These are phyloP conservation scores for Paramecium tetraurelia DNA, from an alignment of 73 alveolate species.

Conservation along the genomic window DNA sequence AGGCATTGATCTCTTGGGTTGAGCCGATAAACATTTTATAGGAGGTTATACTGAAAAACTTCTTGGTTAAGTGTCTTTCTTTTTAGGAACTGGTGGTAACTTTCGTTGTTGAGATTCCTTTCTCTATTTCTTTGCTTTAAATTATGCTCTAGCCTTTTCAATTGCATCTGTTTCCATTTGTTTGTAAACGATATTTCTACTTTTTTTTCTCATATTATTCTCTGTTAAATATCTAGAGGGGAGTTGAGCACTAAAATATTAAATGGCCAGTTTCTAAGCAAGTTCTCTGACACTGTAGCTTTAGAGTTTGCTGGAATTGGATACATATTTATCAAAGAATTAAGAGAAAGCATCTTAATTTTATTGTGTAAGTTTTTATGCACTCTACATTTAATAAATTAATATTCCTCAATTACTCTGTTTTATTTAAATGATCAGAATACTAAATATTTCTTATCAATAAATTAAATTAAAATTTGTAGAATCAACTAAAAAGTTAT, in stretches of 20 bases:
- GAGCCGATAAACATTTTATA: background rate
- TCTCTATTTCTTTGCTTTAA: background rate
- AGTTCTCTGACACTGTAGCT: background rate
- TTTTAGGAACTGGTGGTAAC: background rate
- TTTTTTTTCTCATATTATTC: background rate
- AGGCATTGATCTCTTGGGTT: background rate
- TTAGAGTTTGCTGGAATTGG: background rate
- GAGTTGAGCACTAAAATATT: background rate
- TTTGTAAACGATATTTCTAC: background rate
- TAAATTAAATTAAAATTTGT: background rate
- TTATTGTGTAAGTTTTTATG: background rate
- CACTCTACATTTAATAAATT: background rate
- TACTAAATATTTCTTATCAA: background rate
- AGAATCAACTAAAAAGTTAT: background rate
- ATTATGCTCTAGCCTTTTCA: background rate
- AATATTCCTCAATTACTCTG: background rate
- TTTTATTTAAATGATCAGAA: background rate
- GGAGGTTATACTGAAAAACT: constrained; percentile 6
- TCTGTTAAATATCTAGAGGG: background rate
- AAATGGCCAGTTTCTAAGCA: background rate
- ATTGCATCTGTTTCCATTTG: background rate
- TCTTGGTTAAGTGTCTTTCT: background rate
- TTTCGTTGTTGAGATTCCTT: background rate
- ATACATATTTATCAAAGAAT: background rate
- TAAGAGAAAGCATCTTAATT: constrained; percentile 16